Evolutionary conservation across 257 asterid genomes (phyloP).

Genomic region (Paulownia fortunei): DNA sequence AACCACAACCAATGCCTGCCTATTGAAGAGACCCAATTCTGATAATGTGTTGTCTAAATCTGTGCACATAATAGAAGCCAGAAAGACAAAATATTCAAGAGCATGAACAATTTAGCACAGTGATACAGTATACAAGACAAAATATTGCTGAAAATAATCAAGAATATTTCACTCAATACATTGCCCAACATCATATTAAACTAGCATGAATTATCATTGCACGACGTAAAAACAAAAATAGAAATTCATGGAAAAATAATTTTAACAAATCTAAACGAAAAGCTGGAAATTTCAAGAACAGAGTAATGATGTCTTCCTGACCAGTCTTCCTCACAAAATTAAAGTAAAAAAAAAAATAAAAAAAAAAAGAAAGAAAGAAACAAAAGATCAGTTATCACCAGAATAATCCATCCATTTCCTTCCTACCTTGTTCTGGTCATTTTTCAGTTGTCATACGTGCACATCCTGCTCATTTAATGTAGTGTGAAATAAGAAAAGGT

Average conservation of each 20-base stretch:
- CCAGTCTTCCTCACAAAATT: background rate
- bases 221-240: background rate
- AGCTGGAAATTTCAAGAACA: background rate
- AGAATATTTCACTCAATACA: background rate
- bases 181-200: slow-evolving; percentile 14
- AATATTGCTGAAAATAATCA: slow-evolving; percentile 9
- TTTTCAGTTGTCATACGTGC: background rate
- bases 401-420: background rate
- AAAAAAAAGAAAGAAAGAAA: too few relatives aligned
- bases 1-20: slow-evolving; percentile 86
- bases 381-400: background rate
- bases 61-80: slow-evolving; percentile 36
- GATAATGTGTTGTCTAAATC: slow-evolving; percentile 68
- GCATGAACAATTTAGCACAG: slow-evolving; percentile 10
- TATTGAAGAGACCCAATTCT: slow-evolving; percentile 71
- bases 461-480: background rate
- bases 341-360: background rate
- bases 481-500: background rate
- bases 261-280: background rate
- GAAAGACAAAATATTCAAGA: slow-evolving; percentile 14
- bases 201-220: background rate
- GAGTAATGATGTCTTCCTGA: background rate
- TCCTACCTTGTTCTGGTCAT: background rate
- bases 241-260: background rate
- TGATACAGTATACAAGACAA: background rate